phyloP scores from a whole-genome alignment of 495 filamentous ascomycete species.

The Penicillium cosmopolitanum region DNA sequence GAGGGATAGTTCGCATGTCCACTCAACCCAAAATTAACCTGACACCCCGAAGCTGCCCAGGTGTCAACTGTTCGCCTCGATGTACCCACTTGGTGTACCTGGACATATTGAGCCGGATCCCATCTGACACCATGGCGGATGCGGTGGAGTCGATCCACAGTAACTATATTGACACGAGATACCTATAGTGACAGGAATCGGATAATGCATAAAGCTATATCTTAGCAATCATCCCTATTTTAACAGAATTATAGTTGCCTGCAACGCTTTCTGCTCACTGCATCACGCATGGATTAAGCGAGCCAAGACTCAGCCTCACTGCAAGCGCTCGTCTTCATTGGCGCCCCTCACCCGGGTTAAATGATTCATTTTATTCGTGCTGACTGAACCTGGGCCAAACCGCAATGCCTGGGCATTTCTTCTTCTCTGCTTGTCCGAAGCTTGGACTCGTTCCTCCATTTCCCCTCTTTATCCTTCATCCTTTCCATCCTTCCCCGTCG shows the following conservation, averaged over 20 bases:
- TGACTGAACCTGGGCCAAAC: not conserved
- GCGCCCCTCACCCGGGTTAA: not conserved
- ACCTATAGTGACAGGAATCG: too few species aligned
- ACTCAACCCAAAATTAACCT: too few species aligned
- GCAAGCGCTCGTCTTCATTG: not conserved
- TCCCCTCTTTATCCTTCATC: not conserved
- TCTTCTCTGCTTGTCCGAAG: not conserved
- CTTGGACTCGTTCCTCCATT: not conserved
- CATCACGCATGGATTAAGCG: not conserved
- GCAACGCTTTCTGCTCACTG: too few species aligned
- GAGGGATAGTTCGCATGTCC: too few species aligned
- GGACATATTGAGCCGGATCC: too few species aligned
- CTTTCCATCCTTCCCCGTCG: not conserved
- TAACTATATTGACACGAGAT: too few species aligned
- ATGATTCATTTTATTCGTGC: not conserved
- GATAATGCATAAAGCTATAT: too few species aligned
- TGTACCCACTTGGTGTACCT: too few species aligned
- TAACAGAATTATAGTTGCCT: too few species aligned
- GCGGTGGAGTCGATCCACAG: not conserved
- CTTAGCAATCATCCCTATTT: too few species aligned
- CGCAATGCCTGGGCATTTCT: not conserved
- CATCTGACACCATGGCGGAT: not conserved
- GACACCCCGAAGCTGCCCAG: too few species aligned
- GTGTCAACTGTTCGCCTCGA: too few species aligned
- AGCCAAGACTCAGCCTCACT: conserved; percentile 1